Base-by-base conservation (phyloP, 2,329 filamentous ascomycete genomes). In the Dothideomycetes sp. region DNA sequence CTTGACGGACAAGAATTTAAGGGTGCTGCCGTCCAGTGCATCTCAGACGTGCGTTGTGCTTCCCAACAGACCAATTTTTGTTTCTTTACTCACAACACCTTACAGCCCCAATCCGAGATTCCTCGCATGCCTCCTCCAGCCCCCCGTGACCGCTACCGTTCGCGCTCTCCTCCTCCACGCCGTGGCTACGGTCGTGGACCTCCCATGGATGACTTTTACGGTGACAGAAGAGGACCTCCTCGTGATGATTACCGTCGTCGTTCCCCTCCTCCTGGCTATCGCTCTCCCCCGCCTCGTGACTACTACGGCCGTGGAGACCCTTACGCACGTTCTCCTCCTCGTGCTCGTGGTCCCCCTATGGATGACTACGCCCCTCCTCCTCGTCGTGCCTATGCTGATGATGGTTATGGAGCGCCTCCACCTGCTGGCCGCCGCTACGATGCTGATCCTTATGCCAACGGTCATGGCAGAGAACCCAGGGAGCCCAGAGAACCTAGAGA, bases 1-100 rank as follows among this genome's bases (percentile, higher is more conserved):
- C 82, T 98, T 48, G 87, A 96, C 62, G 80, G 80, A 51, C 81
- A 80, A 59, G 87, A 94, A 57, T 96, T 96, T 66, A 95, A 95
- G 70, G 87, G 86, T 53, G 78, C 79, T 50, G 75, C 78, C 50
- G 89, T 98, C 52, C 80, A 76, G 51, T 98, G 91, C 65, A 70
- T 84, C 55, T 80, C 86, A 55, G 88, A 95, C 68, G 89, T 96
- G 74, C 80, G 29, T 44, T 15, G 5, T 16, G 15, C 13, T 11
- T 11, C 25, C 24, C 13, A 17, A 31, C 20, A 17, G 16, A 25
- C 31, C 15, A 22, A 28, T 33, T 16, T 29, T 27, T 30, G 12
- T 5, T 13, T 30, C 27, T 47, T 50, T 47, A 20, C 34, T 34
- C 13, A 29, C 27, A 39, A 17, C 10, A n/a, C 13, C 43, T 41